Base-by-base conservation (phyloP, 1,284 basidiomycete species). In the Peniophora sp. region DNA sequence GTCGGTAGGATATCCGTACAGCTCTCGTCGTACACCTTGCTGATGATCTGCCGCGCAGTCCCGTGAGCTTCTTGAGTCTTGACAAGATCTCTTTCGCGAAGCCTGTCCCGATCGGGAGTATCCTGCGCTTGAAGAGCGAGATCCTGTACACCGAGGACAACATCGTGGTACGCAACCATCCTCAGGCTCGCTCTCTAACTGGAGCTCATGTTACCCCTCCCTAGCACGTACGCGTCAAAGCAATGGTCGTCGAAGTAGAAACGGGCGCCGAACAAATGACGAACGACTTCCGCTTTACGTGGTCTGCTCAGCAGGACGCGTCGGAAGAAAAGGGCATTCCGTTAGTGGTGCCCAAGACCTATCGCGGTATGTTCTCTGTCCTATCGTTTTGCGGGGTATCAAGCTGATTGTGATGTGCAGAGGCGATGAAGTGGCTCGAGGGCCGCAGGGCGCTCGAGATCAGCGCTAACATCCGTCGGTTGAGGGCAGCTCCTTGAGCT, bases 341-440 rank as follows among this genome's bases (percentile, higher is more conserved):
- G 22, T 76, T 72, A 49, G 78, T 91, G 20, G 79, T 90, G 1
- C 88, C 88, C 2, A 76, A 73, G 62, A 86, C 84, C 1, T 88
- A 87, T 60, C 70, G 75, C 68, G 83, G 84, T 81, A 55, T 14
- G 72, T 60, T 11, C 20, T 39, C 27, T 48, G 22, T 41, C 14
- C n/a, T 12, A 18, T 41, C 47, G 36, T 22, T 3, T 45, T 8
- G n/a, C 43, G 14, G 10, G 10, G 12, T 51, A 12, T 17, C 1
- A 10, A 14, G 32, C 32, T 6, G 15, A 42, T 48, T 37, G 10
- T 10, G 15, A 36, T 57, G 34, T 58, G 42, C 65, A 81, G 89
- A 91, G 64, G 81, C 85, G 2, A 92, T 92, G 88, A 67, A 81
- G 39, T 92, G 86, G 81, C 68, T 92, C 24, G 88, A 92, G 64